Evolutionary conservation across 164 flowering plant species (phyloP), one percentile per base, ranked within the genome.

Genomic region (Piper longum): DNA sequence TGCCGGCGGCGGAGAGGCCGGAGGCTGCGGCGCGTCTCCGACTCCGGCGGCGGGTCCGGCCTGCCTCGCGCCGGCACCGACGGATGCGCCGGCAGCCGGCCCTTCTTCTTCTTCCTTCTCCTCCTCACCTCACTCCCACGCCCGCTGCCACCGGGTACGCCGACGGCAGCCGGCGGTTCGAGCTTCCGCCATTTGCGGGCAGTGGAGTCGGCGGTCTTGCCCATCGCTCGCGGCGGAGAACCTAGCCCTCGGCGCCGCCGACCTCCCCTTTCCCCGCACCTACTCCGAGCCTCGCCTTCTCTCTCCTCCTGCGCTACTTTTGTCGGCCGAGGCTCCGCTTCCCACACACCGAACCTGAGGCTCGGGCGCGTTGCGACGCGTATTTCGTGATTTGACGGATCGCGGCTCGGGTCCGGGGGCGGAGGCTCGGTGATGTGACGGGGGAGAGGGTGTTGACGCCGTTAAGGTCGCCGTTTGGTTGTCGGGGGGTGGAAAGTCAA

Each of bases 31-130:
- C 70, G 59, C 5, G 43, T 68, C 76, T 73, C 60, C 75, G 78
- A 70, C 69, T 82, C 68, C 91, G 80, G 42, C 86, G 62, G 17
- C 43, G 43, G n/a, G 43, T 56, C 66, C 48, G 64, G 73, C 6
- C 54, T 5, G 2, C 48, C 8, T 9, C 6, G 48, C 75, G 63
- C 86, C 80, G 82, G 88, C 58, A 85, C 69, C 78, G 84, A 82
- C n/a, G 89, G 44, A 9, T 3, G 17, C 12, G 66, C 18, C 19
- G 52, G 71, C 5, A 91, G 95, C 62, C 96, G 66, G 14, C 92
- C 92, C 61, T 77, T 80, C 87, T 81, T 87, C 89, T 79, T 82
- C 91, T 74, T 19, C 12, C 14, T 13, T 14, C 43, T 61, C 51
- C 12, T 41, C 26, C 48, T 54, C 36, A 26, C 36, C 36, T 26